These are phyloP conservation scores for Penicillium cinerascens DNA, from an alignment of 495 filamentous ascomycete genomes.

Conservation along the genomic window DNA sequence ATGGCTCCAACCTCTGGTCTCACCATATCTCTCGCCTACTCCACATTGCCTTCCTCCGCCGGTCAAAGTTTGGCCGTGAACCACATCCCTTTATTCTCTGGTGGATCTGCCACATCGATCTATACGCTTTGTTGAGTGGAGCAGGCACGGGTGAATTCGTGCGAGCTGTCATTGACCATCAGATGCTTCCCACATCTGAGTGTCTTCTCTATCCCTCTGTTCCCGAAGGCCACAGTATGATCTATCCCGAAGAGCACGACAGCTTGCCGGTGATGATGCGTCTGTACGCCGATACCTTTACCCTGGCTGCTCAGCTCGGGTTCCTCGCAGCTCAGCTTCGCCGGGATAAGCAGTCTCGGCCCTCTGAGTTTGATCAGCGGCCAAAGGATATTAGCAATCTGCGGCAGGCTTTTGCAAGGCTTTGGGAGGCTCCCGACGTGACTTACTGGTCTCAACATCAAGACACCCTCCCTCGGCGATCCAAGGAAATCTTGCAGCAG, in stretches of 20 bases:
- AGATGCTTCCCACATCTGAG: slow-evolving; percentile 45
- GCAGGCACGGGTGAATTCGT: slow-evolving; percentile 51
- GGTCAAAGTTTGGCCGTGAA: slow-evolving; percentile 44
- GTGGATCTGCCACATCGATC: slow-evolving; percentile 55
- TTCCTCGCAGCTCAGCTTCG: slow-evolving; percentile 40
- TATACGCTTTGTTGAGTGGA: slow-evolving; percentile 53
- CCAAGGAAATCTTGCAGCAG: slow-evolving; percentile 45
- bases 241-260: slow-evolving; percentile 34
- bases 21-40: slow-evolving; percentile 54
- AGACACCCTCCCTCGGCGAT: slow-evolving; percentile 36
- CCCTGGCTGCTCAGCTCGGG: slow-evolving; percentile 39
- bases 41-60: slow-evolving; percentile 46
- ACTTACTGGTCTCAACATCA: slow-evolving; percentile 34
- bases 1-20: slow-evolving; percentile 51
- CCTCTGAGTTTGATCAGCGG: slow-evolving; percentile 17
- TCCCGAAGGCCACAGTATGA: slow-evolving; percentile 25
- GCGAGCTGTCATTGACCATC: slow-evolving; percentile 41
- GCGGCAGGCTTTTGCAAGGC: slow-evolving; percentile 34
- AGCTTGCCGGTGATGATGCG: slow-evolving; percentile 41
- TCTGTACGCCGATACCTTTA: slow-evolving; percentile 42
- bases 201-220: slow-evolving; percentile 31
- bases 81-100: slow-evolving; percentile 52
- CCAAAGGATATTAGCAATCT: slow-evolving; percentile 27
- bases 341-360: slow-evolving; percentile 17
- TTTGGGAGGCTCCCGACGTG: slow-evolving; percentile 42